Evolutionary conservation across 805 yeast genomes (phyloP), one percentile per base, ranked within the genome.

Genomic region (Phaffomyces thermotolerans): DNA sequence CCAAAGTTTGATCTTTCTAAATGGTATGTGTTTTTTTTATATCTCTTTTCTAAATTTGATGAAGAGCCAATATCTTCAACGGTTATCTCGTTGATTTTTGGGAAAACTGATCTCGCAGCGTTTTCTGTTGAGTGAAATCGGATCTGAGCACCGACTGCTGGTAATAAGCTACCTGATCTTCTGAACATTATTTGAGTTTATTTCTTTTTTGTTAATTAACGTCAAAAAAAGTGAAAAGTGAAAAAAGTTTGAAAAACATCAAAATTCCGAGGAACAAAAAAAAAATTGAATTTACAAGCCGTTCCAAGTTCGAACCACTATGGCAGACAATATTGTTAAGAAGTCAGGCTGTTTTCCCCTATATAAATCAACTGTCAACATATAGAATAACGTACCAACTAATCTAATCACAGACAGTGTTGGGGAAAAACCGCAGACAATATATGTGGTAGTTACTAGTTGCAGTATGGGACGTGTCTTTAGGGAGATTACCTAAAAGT

Each of bases 1-100:
- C 91, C 88, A 38, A 66, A 69, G 14, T 72, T 63, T 8, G 86
- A 71, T 59, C 83, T 78, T 36, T 54, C 57, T 12, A 68, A 51
- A 44, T 51, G 60, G 51, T 68, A 68, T 3, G 56, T 53, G 4
- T 57, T 58, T 37, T 53, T 53, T 8, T 62, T 65, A 44, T 60
- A 59, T 39, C 39, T 43, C 14, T 35, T 44, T 9, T 39, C 38
- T 12, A 30, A 49, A 29, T 52, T 59, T 39, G 47, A 42, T 20
- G 42, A 46, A 39, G 46, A 42, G 2, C 63, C 49, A 15, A 63
- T 43, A 14, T 67, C 70, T 24, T 52, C 47, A 3, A 60, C 50
- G 7, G 57, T 50, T 15, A 66, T 56, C 15, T 61, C 64, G 6
- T 52, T 43, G 15, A 66, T 46, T 17, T 52, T 47, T 29, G 70